Evolutionary conservation across 2,329 filamentous ascomycete genomes (phyloP).

Genomic region (Colletotrichum theobromicola): DNA sequence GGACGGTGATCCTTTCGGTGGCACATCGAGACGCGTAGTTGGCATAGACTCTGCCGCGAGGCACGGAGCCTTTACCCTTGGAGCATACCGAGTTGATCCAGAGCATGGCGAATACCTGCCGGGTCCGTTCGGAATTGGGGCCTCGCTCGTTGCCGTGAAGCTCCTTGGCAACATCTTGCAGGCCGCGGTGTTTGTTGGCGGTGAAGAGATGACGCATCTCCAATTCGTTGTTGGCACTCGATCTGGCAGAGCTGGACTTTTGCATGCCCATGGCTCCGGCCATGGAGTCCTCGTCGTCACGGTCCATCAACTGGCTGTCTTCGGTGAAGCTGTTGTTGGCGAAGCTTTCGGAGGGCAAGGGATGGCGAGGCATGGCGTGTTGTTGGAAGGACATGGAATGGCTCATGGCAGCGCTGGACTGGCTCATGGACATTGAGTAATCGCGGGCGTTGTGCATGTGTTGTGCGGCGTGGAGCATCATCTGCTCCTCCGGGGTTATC

Average conservation of each 20-base stretch:
- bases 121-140: slow-evolving; percentile 81
- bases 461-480: slow-evolving; percentile 58
- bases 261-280: slow-evolving; percentile 48
- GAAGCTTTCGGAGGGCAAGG: slow-evolving; percentile 60
- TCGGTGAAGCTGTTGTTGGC: slow-evolving; percentile 61
- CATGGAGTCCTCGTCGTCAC: slow-evolving; percentile 64
- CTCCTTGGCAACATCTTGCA: slow-evolving; percentile 77
- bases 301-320: slow-evolving; percentile 65
- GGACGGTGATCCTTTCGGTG: slow-evolving; percentile 88
- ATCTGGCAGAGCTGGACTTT: slow-evolving; percentile 64
- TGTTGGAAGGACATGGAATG: slow-evolving; percentile 37
- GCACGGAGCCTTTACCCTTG: slow-evolving; percentile 83
- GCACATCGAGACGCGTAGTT: slow-evolving; percentile 94
- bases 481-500: slow-evolving; percentile 64
- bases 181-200: slow-evolving; percentile 69
- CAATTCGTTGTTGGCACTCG: slow-evolving; percentile 80
- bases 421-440: slow-evolving; percentile 48
- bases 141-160: slow-evolving; percentile 81
- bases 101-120: slow-evolving; percentile 88
- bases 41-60: slow-evolving; percentile 90
- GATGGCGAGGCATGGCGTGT: slow-evolving; percentile 48
- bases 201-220: slow-evolving; percentile 79
- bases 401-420: slow-evolving; percentile 30
- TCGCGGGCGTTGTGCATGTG: slow-evolving; percentile 58
- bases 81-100: slow-evolving; percentile 80